A percentile compares a stretch with the other conserved stretches of the same genome.
These are phyloP conservation scores for Drosera capensis DNA, from an alignment of 148 eudicot genomes.

Conservation along the genomic window DNA sequence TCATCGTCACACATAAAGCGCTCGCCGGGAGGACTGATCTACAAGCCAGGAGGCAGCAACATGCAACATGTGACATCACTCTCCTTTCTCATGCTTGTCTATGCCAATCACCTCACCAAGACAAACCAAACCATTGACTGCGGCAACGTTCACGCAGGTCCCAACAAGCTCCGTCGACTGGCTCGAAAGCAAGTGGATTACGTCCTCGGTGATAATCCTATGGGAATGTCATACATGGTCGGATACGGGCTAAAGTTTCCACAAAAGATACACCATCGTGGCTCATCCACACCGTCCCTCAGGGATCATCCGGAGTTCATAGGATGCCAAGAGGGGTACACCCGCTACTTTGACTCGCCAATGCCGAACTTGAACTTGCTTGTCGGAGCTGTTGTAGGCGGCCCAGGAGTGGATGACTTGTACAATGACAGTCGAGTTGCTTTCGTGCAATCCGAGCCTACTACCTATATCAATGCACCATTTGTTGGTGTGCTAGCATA, in stretches of 20 bases:
- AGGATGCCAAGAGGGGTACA: constrained; percentile 69
- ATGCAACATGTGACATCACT: constrained; percentile 79
- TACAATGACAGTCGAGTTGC: constrained; percentile 66
- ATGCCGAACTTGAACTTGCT: constrained; percentile 56
- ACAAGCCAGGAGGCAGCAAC: constrained; percentile 77
- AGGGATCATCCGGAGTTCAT: constrained; percentile 47
- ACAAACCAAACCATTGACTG: constrained; percentile 32
- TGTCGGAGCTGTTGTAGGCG: constrained; percentile 84
- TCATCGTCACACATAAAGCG: constrained; percentile 55
- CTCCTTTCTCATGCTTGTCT: constrained; percentile 55
- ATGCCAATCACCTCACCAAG: constrained; percentile 53
- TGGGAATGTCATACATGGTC: constrained; percentile 84
- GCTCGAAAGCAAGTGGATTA: constrained; percentile 79
- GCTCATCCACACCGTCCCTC: constrained; percentile 61
- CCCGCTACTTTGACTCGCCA: constrained; percentile 46
- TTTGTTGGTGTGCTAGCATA: constrained; percentile 84
- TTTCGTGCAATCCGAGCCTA: constrained; percentile 73
- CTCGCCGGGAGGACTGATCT: constrained; percentile 81
- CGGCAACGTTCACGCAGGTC: constrained; percentile 31
- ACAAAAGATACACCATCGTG: constrained; percentile 70
- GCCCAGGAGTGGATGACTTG: constrained; percentile 63
- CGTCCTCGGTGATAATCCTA: constrained; percentile 81
- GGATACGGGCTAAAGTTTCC: constrained; percentile 61
- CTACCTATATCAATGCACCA: constrained; percentile 91
- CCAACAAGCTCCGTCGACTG: constrained; percentile 27